These are phyloP conservation scores for Mangifera indica DNA, from an alignment of 345 rosid genomes.

Conservation along the genomic window DNA sequence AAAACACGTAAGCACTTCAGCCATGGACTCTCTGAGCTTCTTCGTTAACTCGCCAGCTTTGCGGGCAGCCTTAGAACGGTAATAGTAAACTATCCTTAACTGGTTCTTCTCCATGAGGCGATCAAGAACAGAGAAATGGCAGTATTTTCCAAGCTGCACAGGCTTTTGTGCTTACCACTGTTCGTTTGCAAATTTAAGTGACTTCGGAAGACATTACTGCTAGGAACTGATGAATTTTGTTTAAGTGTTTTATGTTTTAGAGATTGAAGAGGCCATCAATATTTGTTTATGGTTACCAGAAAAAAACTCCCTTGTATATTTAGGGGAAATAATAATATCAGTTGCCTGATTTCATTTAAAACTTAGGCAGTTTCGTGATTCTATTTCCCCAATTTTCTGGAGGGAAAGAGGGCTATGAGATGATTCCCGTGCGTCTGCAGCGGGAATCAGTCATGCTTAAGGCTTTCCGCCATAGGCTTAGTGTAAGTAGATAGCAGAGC, in stretches of 20 bases:
- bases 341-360: too few species aligned
- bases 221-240: background rate
- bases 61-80: constrained; percentile 21
- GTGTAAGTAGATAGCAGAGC: too few species aligned
- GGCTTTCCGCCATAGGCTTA: too few species aligned
- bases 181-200: constrained; percentile 50
- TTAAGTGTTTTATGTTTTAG: background rate
- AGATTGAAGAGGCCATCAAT: background rate
- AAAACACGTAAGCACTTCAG: constrained; percentile 44
- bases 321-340: background rate
- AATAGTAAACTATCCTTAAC: constrained; percentile 54
- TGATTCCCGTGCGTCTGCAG: too few species aligned
- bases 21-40: constrained; percentile 47
- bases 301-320: background rate
- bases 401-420: too few species aligned
- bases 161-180: constrained; percentile 69
- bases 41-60: constrained; percentile 42
- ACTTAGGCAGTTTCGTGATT: too few species aligned
- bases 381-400: too few species aligned
- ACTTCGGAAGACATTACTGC: constrained; percentile 31
- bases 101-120: constrained; percentile 60
- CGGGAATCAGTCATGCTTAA: too few species aligned
- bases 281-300: constrained; percentile 12
- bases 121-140: constrained; percentile 56
- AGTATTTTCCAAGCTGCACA: constrained; percentile 37